Evolutionary conservation across 1,284 basidiomycete species (phyloP), one percentile per base, ranked within the genome.

Genomic region (Pascua guehoae): DNA sequence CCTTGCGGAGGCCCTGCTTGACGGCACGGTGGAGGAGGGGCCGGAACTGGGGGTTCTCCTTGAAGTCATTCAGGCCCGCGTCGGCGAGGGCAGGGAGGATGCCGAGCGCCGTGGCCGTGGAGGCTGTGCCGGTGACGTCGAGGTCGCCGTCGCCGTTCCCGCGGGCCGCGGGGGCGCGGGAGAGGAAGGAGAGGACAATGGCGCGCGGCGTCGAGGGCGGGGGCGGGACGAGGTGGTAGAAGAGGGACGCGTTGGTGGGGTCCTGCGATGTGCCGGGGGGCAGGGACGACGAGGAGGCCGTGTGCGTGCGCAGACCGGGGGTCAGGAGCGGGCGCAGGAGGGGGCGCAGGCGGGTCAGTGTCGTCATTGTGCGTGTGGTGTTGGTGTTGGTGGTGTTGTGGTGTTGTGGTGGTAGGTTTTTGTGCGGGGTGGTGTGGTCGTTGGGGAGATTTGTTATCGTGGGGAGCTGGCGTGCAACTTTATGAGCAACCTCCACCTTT

Each of bases 221-320:
- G 14, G 51, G 46, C 44, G 49, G 51, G 8, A 32, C 16, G 7
- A 50, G 55, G 58, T 76, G 74, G 58, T 74, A 76, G 61, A 70
- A 65, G 15, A 76, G 65, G 56, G 72, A 61, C 12, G 69, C 66
- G 54, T 76, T 72, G 12, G 60, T 63, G 4, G 69, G 69, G 60
- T 75, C 73, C 36, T 43, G 50, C 11, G 56, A 44, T 41, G 48
- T 38, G 41, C 49, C 51, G 11, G 48, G 15, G 8, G 49, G 18
- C 2, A 54, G 57, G n/a, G 49, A 12, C 14, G 42, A 42, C 8
- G 49, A 7, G 45, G 17, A 32, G 8, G 45, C 8, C 12, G 45
- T 9, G 46, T 32, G 24, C 24, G 24, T 7, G 7, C 24, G 24
- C 24, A 32, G 24, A 32, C 24, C 24, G 4, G 24, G 24, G 4